These are phyloP conservation scores for Nemania diffusa DNA, from an alignment of 2,329 filamentous ascomycete species.

Conservation along the genomic window DNA sequence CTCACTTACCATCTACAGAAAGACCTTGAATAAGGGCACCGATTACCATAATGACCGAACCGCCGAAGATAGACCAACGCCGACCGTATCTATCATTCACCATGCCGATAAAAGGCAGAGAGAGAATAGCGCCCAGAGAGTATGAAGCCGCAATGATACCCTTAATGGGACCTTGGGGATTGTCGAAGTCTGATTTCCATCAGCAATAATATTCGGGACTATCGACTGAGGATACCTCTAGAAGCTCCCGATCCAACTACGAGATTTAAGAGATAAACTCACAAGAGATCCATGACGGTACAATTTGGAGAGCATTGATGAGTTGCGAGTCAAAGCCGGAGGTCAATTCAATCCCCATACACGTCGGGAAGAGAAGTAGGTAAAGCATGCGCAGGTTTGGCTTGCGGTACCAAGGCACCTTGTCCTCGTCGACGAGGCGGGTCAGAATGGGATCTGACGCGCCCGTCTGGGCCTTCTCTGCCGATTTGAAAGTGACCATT, in stretches of 20 bases:
- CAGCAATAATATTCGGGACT: neutral
- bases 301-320: conserved; percentile 58
- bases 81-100: conserved; percentile 66
- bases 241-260: neutral
- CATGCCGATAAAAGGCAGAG: conserved; percentile 66
- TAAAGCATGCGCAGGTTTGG: conserved; percentile 67
- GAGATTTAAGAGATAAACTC: conserved; percentile 32
- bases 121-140: conserved; percentile 67
- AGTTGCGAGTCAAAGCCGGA: conserved; percentile 59
- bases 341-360: conserved; percentile 68
- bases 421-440: conserved; percentile 54
- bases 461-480: conserved; percentile 39
- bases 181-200: conserved; percentile 54
- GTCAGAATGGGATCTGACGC: conserved; percentile 52
- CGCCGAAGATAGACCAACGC: conserved; percentile 66
- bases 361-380: conserved; percentile 67
- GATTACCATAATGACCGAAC: conserved; percentile 63
- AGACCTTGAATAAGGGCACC: conserved; percentile 66
- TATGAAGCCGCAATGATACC: conserved; percentile 69
- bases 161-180: conserved; percentile 57
- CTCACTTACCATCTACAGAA: conserved; percentile 56
- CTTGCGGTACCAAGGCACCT: conserved; percentile 65
- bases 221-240: too few relatives aligned
- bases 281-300: conserved; percentile 52
- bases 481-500: conserved; percentile 38